Percentiles rank a stretch among this genome's conserved stretches.
These are phyloP conservation scores for Boletales sp. DNA, from an alignment of 768 basidiomycete genomes.

Conservation along the genomic window DNA sequence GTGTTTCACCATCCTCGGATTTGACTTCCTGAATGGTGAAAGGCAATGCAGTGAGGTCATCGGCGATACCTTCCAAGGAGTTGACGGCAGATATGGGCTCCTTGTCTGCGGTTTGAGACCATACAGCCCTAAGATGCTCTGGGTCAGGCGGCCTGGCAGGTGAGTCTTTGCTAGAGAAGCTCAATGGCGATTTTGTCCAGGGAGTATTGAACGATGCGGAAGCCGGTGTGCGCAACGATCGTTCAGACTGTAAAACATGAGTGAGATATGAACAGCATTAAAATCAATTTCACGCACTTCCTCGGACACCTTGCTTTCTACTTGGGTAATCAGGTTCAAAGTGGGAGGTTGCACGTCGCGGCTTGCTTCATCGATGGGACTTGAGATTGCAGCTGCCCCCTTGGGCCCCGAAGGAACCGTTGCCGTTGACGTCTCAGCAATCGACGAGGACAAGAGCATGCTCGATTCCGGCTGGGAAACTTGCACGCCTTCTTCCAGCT, in stretches of 20 bases:
- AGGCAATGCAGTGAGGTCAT: conserved; percentile 76
- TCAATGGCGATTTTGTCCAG: conserved; percentile 53
- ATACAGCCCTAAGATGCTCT: conserved; percentile 82
- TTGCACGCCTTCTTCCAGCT: conserved; percentile 46
- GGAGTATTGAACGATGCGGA: conserved; percentile 35
- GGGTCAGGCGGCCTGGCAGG: conserved; percentile 69
- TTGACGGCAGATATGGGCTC: conserved; percentile 66
- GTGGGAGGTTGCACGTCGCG: conserved; percentile 13
- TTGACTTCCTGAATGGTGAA: conserved; percentile 84
- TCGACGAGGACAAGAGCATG: conserved; percentile 25
- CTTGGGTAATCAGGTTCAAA: conserved; percentile 24
- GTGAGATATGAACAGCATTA: conserved; percentile 9
- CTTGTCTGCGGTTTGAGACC: conserved; percentile 77
- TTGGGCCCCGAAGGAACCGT: conserved; percentile 4
- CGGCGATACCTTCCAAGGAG: conserved; percentile 79
- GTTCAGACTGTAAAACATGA: conserved; percentile 35
- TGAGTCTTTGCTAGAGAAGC: conserved; percentile 61
- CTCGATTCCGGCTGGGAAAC: conserved; percentile 14
- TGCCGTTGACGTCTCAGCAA: conserved; percentile 9
- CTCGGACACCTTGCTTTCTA: conserved; percentile 51
- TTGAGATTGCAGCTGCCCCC: conserved; percentile 5
- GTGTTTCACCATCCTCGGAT: conserved; percentile 80
- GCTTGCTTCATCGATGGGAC: conserved; percentile 7
- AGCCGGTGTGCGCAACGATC: conserved; percentile 46
- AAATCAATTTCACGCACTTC: conserved; percentile 42